Conservation (phyloP, 768 basidiomycete species). For the Boletus edulis region DNA sequence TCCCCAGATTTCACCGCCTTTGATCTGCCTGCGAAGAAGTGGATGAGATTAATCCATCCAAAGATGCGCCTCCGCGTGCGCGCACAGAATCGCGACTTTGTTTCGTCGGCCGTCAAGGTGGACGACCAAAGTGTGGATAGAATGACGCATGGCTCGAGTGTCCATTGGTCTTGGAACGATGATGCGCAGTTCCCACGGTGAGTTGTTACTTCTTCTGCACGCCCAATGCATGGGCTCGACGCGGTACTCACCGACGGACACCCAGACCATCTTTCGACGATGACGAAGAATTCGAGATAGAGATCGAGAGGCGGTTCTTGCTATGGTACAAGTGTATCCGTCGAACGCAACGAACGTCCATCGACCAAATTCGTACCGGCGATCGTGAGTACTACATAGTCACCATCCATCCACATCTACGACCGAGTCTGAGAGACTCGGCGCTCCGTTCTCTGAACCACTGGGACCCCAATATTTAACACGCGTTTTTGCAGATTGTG, state of each 20-base stretch:
- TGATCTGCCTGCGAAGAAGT: constrained; percentile 19
- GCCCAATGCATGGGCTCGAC: background rate
- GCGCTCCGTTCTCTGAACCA: too few relatives aligned
- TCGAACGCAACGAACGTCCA: constrained; percentile 17
- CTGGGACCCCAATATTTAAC: too few relatives aligned
- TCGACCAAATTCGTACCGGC: constrained; percentile 25
- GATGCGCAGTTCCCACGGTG: constrained; percentile 14
- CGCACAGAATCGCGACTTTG: constrained; percentile 1
- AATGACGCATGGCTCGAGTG: background rate
- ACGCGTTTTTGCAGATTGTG: constrained; percentile 13
- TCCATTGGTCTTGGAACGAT: constrained; percentile 16
- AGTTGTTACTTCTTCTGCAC: background rate
- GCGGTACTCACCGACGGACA: background rate
- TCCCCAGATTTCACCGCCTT: constrained; percentile 20
- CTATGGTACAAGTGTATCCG: constrained; percentile 24
- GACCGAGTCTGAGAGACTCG: too few relatives aligned
- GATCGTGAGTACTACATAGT: constrained; percentile 8
- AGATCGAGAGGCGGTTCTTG: constrained; percentile 19
- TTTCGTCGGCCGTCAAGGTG: constrained; percentile 16
- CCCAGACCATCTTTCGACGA: constrained; percentile 15
- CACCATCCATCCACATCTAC: background rate
- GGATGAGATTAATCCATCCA: constrained; percentile 18
- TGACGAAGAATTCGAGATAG: constrained; percentile 17
- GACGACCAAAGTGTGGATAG: background rate
- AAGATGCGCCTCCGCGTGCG: constrained; percentile 24